Percentiles rank a stretch among this genome's conserved stretches.
Conservation (phyloP, 306 rosid genomes). For the Vigna trinervia region DNA sequence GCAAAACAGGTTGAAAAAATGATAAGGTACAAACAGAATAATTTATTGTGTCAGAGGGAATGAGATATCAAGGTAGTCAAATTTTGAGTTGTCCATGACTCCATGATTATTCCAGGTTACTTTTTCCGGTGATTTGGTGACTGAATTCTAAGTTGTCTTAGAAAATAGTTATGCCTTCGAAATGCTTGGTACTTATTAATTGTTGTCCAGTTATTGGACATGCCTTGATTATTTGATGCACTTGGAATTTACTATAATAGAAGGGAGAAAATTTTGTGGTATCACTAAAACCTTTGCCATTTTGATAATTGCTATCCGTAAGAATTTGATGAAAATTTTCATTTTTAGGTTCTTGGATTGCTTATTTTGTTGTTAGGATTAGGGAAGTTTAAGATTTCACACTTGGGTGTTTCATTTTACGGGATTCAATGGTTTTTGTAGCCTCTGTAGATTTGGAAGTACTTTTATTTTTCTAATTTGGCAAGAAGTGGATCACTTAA, state of each 20-base stretch:
- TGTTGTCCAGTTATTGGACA: conserved; percentile 24
- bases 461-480: neutral
- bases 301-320: conserved; percentile 8
- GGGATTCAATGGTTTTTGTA: neutral
- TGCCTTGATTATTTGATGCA: conserved; percentile 13
- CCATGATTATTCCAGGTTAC: conserved; percentile 27
- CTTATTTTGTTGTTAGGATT: neutral
- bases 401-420: conserved; percentile 2
- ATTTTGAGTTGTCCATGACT: conserved; percentile 30
- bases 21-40: conserved; percentile 70
- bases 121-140: conserved; percentile 32
- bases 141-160: conserved; percentile 18
- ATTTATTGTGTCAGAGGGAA: conserved; percentile 14
- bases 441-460: conserved; percentile 17
- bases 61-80: conserved; percentile 20
- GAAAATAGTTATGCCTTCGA: conserved; percentile 10
- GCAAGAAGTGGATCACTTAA: neutral
- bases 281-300: neutral
- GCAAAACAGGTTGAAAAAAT: conserved; percentile 99
- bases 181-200: conserved; percentile 13
- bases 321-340: conserved; percentile 17
- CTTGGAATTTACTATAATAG: conserved; percentile 1
- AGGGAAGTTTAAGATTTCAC: conserved; percentile 8
- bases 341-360: neutral
- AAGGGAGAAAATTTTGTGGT: conserved; percentile 8